Evolutionary conservation across 352 stramenopile genomes (phyloP).

Genomic region (Phytophthora nicotianae): DNA sequence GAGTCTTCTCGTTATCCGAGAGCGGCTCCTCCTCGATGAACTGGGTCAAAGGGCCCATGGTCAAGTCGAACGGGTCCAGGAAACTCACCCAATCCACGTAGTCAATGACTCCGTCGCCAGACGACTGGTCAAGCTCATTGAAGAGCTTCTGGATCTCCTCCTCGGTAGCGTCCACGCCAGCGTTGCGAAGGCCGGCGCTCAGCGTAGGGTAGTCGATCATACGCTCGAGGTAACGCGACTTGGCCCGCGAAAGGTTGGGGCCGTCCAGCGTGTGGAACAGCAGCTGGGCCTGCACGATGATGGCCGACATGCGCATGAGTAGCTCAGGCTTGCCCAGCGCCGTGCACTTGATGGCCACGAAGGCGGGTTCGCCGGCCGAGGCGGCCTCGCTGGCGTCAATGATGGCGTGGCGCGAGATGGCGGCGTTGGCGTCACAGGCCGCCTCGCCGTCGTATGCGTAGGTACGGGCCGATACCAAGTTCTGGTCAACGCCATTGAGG

Average conservation of each 20-base stretch:
- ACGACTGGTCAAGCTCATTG: constrained; percentile 62
- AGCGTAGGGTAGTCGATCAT: constrained; percentile 85
- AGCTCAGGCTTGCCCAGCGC: constrained; percentile 96
- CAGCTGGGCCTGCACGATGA: constrained; percentile 92
- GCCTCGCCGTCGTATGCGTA: constrained; percentile 96
- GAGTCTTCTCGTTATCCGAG: constrained; percentile 84
- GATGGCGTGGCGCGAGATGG: constrained; percentile 86
- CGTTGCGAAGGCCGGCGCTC: constrained; percentile 70
- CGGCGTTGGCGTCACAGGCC: constrained; percentile 92
- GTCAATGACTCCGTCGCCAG: constrained; percentile 85
- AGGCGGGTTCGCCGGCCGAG: constrained; percentile 73
- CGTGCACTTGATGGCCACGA: constrained; percentile 98
- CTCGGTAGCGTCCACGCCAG: constrained; percentile 66
- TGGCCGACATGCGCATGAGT: constrained; percentile 94
- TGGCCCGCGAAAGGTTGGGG: constrained; percentile 80
- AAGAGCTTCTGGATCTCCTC: constrained; percentile 74
- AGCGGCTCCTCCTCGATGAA: constrained; percentile 88
- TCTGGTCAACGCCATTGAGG: constrained; percentile 80
- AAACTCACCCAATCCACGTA: constrained; percentile 96
- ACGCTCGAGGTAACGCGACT: constrained; percentile 78
- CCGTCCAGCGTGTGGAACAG: constrained; percentile 94
- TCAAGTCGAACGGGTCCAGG: constrained; percentile 91
- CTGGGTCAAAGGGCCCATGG: constrained; percentile 84
- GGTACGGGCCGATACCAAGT: constrained; percentile 88
- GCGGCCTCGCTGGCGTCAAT: constrained; percentile 61